These are phyloP conservation scores for Colletotrichum camelliae DNA, from an alignment of 2,329 filamentous ascomycete species.

Conservation along the genomic window DNA sequence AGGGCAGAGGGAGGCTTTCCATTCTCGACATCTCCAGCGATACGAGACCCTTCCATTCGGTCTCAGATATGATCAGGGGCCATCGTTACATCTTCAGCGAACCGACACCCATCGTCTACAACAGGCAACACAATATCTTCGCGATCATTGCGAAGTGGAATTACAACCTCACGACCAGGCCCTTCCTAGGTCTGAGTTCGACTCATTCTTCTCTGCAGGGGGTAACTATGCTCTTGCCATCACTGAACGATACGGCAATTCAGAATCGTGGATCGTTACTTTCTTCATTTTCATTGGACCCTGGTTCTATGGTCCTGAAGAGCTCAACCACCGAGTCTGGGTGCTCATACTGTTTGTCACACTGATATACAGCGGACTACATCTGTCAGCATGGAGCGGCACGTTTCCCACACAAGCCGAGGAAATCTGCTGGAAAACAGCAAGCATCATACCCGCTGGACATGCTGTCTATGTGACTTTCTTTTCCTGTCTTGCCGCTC, in stretches of 20 bases:
- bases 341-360: accelerated
- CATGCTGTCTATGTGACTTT: no score
- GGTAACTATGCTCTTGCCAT: not conserved
- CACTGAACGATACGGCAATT: accelerated
- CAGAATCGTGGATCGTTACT: not conserved
- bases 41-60: not conserved
- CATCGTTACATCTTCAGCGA: not conserved
- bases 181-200: accelerated
- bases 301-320: accelerated
- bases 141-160: not conserved
- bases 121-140: not conserved
- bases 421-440: not conserved
- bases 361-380: not conserved
- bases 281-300: accelerated
- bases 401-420: not conserved
- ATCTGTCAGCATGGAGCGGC: not conserved
- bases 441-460: not conserved
- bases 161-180: accelerated
- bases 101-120: accelerated
- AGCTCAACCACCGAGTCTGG: accelerated
- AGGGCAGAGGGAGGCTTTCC: accelerated
- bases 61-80: not conserved
- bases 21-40: no score
- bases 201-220: accelerated
- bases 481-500: no score